phyloP scores from a whole-genome alignment of 805 yeast genomes.

The Nakazawaea ambrosiae region DNA sequence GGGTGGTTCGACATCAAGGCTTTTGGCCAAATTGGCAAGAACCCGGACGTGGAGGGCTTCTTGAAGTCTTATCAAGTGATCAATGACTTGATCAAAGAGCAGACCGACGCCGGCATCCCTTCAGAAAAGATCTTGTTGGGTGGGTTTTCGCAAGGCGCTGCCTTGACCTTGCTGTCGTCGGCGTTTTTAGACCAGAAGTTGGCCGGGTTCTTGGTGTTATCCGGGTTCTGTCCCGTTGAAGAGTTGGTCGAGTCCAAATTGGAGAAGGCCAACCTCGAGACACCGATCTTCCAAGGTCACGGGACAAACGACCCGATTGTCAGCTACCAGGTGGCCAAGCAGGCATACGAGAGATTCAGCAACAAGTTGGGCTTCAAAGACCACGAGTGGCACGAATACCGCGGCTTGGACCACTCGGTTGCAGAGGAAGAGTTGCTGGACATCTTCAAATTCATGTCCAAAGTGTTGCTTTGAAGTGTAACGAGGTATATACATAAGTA shows the following conservation, averaged over 20 bases:
- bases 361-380: conserved; percentile 36
- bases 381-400: conserved; percentile 47
- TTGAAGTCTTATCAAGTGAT: conserved; percentile 40
- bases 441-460: conserved; percentile 37
- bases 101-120: conserved; percentile 46
- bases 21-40: conserved; percentile 30
- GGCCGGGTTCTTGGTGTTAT: conserved; percentile 72
- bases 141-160: conserved; percentile 95
- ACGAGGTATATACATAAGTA: background rate
- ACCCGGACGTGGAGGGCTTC: conserved; percentile 49
- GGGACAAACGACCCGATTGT: conserved; percentile 76
- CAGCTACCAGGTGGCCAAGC: conserved; percentile 28
- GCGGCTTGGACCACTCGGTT: conserved; percentile 63
- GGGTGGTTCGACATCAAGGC: conserved; percentile 80
- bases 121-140: conserved; percentile 77
- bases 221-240: conserved; percentile 59
- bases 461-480: conserved; percentile 4
- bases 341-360: conserved; percentile 37
- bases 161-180: conserved; percentile 59
- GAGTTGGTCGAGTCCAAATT: conserved; percentile 18
- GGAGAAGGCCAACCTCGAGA: conserved; percentile 39
- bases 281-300: conserved; percentile 86
- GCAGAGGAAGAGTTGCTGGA: conserved; percentile 60
- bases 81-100: conserved; percentile 40
- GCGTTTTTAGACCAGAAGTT: conserved; percentile 50